A percentile compares a stretch with the other conserved stretches of the same genome.
Evolutionary conservation across 257 asterid species (phyloP).

Genomic region (Petrea volubilis): DNA sequence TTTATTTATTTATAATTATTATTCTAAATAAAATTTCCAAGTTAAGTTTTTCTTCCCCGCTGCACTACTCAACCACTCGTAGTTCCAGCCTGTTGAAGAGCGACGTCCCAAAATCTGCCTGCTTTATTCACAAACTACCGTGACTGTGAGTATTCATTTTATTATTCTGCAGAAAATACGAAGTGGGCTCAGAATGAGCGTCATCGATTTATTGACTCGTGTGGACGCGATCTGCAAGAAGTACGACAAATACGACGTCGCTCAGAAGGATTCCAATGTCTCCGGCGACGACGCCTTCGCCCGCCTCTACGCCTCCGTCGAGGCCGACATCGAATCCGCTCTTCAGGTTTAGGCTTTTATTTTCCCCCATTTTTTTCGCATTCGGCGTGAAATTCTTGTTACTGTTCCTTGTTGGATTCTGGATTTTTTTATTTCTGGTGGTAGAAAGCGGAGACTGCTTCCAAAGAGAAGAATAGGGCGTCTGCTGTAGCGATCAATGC

Average conservation of each 20-base stretch:
- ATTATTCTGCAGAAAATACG: neutral
- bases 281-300: constrained; percentile 97
- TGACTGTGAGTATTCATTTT: neutral
- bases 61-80: neutral
- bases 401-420: neutral
- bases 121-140: neutral
- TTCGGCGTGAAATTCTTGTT: neutral
- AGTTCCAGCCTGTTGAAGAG: constrained; percentile 17
- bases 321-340: constrained; percentile 83
- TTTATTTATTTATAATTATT: too few species aligned
- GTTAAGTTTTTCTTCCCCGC: too few species aligned
- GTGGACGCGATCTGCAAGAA: constrained; percentile 96
- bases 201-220: constrained; percentile 87
- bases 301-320: constrained; percentile 78
- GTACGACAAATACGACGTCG: constrained; percentile 89
- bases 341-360: constrained; percentile 56
- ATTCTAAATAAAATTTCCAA: too few species aligned
- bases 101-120: neutral
- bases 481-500: constrained; percentile 72
- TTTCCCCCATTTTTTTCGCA: too few species aligned
- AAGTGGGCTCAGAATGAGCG: constrained; percentile 56
- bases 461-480: constrained; percentile 62
- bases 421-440: neutral
- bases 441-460: constrained; percentile 67
- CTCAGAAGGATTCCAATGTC: constrained; percentile 72